Base-by-base conservation (phyloP, 2,329 filamentous ascomycete species). In the Tolypocladium capitatum region DNA sequence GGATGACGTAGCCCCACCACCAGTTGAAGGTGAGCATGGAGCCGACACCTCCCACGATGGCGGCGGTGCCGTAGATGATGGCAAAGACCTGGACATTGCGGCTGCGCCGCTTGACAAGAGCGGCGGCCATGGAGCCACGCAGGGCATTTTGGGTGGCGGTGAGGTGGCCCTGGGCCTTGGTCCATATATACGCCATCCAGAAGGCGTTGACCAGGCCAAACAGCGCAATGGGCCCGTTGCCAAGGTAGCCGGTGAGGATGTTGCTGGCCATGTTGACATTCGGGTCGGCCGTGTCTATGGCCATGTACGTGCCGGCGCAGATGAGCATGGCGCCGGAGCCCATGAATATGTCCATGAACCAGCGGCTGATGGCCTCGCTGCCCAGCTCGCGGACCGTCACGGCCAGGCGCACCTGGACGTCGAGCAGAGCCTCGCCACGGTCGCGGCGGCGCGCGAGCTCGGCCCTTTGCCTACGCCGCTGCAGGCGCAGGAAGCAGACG, bases 221-320 rank as follows among this genome's bases (percentile, higher is more conserved):
- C 0, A 70, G 24, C 0, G 73, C 72, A 2, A 72, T 67, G 1
- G 72, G 67, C 0, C 67, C 62, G 49, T 79, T 78, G 2, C 75
- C 75, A 18, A 79, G 62, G 49, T 76, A 78, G 1, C 75, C 75
- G 0, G 75, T 76, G 0, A 78, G 56, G 2, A 77, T 56, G 47
- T 79, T 79, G 53, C 70, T 75, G 0, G 70, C 68, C 0, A 59
- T 4, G 48, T 60, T 78, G 0, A 76, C 63, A 0, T 33, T 49
- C 0, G 30, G 58, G 44, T 75, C 63, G 0, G 63, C 68, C 1
- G 75, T 75, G 1, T 63, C 71, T 16, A 78, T 76, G 10, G 75
- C 75, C 67, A 78, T 66, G 49, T 70, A 65, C 0, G 75, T 76
- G 9, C 75, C 75, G 0, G 66, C 54, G 6, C 68, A 70, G 16